Evolutionary conservation across 805 yeast species (phyloP).

Genomic region (Candida incommunis): DNA sequence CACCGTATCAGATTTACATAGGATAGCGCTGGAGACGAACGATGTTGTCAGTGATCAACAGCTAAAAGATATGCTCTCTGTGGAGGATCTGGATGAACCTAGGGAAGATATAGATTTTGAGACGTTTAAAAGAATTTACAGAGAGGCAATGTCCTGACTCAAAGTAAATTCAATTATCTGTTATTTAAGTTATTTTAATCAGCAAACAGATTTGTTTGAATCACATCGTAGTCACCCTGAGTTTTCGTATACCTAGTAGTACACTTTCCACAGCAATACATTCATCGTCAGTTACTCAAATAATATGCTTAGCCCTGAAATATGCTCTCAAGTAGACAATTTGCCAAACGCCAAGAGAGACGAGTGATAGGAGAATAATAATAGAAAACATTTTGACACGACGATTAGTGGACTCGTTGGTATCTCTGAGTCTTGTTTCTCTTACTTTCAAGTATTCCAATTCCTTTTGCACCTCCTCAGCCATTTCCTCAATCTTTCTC

Average conservation of each 20-base stretch:
- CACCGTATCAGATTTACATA: background rate
- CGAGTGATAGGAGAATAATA: conserved; percentile 48
- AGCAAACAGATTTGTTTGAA: background rate
- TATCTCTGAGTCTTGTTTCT: conserved; percentile 88
- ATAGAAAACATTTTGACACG: conserved; percentile 83
- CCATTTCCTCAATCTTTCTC: conserved; percentile 72
- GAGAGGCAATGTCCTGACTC: background rate
- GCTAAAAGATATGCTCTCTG: background rate
- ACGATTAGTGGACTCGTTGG: conserved; percentile 90
- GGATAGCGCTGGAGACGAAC: background rate
- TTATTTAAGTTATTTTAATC: too few relatives aligned
- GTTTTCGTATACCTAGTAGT: background rate
- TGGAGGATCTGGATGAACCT: background rate
- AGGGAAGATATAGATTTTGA: background rate
- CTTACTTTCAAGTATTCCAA: conserved; percentile 73
- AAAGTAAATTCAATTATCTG: too few relatives aligned
- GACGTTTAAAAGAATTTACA: background rate
- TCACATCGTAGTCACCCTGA: background rate
- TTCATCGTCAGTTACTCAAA: conserved; percentile 14
- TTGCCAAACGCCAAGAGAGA: conserved; percentile 86
- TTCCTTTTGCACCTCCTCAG: conserved; percentile 68
- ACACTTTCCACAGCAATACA: too few relatives aligned
- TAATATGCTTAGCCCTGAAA: conserved; percentile 41
- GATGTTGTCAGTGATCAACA: background rate
- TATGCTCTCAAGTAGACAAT: conserved; percentile 80